Evolutionary conservation across 2,329 filamentous ascomycete genomes (phyloP).

Genomic region (Colletotrichum paranaense): DNA sequence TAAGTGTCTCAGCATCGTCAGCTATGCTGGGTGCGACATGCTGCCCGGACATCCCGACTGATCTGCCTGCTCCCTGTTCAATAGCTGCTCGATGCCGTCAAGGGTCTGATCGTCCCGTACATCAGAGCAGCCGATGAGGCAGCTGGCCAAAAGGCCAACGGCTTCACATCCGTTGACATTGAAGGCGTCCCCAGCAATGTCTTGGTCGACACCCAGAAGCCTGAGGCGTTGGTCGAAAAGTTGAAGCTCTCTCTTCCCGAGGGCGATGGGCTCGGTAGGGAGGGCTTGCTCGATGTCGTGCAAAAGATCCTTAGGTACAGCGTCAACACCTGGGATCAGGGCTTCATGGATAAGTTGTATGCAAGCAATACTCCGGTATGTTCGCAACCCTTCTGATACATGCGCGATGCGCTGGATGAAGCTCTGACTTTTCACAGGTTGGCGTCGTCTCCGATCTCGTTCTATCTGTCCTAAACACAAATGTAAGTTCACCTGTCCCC

Average conservation of each 20-base stretch:
- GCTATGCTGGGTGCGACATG: no score
- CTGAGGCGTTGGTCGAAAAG: slow-evolving; percentile 65
- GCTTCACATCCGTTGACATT: slow-evolving; percentile 56
- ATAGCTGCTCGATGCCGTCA: slow-evolving; percentile 76
- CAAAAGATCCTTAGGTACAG: slow-evolving; percentile 81
- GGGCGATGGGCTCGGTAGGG: slow-evolving; percentile 69
- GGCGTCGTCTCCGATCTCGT: slow-evolving; percentile 88
- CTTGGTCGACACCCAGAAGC: slow-evolving; percentile 72
- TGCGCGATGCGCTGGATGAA: not conserved
- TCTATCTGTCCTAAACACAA: slow-evolving; percentile 89
- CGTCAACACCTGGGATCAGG: slow-evolving; percentile 99
- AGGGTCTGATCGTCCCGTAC: slow-evolving; percentile 76
- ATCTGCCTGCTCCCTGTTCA: slow-evolving; percentile 21
- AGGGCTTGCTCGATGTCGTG: slow-evolving; percentile 79
- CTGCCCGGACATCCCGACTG: not conserved
- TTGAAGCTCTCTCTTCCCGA: slow-evolving; percentile 69
- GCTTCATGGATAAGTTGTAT: slow-evolving; percentile 96
- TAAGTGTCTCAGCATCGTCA: slow-evolving; percentile 42
- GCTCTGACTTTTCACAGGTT: slow-evolving; percentile 59
- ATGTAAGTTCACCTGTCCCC: slow-evolving; percentile 61
- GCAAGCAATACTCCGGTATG: slow-evolving; percentile 84
- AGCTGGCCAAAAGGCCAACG: slow-evolving; percentile 61
- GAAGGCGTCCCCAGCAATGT: slow-evolving; percentile 60
- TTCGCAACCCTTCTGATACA: slow-evolving; percentile 11
- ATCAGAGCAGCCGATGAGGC: slow-evolving; percentile 77